Percentiles rank a stretch among this genome's conserved stretches.
Evolutionary conservation across 202 grass and related monocot species (phyloP).

Genomic region (Carex sylvatica): DNA sequence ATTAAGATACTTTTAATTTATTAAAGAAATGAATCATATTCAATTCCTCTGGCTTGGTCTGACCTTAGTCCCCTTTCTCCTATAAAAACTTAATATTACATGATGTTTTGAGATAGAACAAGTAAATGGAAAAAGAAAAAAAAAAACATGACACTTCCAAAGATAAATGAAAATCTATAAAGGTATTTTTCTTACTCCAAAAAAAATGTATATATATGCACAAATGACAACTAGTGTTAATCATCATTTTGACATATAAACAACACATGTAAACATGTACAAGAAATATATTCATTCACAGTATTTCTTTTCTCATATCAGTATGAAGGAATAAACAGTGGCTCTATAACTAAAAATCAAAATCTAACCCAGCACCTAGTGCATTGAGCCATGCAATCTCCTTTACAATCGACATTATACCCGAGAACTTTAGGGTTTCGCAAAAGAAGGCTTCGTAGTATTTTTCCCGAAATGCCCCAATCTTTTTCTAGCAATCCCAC

Average conservation of each 20-base stretch:
- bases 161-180: too few species aligned
- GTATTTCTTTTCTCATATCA: neutral
- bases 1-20: too few species aligned
- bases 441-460: constrained; percentile 62
- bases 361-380: constrained; percentile 96
- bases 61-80: too few species aligned
- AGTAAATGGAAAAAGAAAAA: too few species aligned
- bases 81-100: too few species aligned
- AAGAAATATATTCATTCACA: neutral
- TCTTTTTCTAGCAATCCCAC: constrained; percentile 69
- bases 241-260: neutral
- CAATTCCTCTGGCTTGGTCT: too few species aligned
- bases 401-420: constrained; percentile 86
- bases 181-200: too few species aligned
- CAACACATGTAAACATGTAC: neutral
- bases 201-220: neutral
- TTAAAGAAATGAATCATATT: too few species aligned
- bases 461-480: constrained; percentile 82
- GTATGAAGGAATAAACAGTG: neutral
- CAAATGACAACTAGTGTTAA: neutral
- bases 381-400: constrained; percentile 83
- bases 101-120: too few species aligned
- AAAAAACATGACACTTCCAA: too few species aligned
- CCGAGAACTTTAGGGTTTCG: constrained; percentile 88
- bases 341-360: constrained; percentile 27